These are phyloP conservation scores for Apiotrichum siamense DNA, from an alignment of 1,284 basidiomycete genomes.

Conservation along the genomic window DNA sequence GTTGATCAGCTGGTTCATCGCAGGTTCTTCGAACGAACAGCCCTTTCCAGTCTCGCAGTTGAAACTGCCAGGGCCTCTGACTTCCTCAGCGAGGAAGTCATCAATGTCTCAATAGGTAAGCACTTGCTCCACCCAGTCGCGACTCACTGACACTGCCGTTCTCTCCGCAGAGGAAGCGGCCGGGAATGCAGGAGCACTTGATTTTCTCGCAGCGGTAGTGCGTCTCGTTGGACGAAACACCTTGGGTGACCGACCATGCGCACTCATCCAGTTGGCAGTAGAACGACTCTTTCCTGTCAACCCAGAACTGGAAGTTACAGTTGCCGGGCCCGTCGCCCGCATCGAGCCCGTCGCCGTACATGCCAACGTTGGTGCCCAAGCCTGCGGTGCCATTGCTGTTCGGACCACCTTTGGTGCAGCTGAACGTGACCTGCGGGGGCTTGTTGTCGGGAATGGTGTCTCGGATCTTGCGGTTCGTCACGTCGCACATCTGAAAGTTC, in stretches of 20 bases:
- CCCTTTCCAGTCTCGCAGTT: constrained; percentile 65
- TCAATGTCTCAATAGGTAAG: constrained; percentile 64
- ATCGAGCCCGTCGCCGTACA: neutral
- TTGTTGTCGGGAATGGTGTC: constrained; percentile 75
- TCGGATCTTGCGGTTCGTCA: constrained; percentile 87
- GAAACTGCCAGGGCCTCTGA: constrained; percentile 85
- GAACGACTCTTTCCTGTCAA: constrained; percentile 86
- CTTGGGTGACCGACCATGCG: constrained; percentile 39
- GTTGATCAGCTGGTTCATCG: constrained; percentile 91
- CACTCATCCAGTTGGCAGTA: constrained; percentile 73
- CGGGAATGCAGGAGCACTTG: constrained; percentile 84
- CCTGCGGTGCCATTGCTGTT: constrained; percentile 7
- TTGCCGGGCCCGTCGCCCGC: constrained; percentile 42
- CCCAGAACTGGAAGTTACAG: constrained; percentile 97
- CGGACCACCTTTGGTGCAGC: constrained; percentile 55
- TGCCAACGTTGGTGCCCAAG: neutral
- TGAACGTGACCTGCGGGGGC: constrained; percentile 91
- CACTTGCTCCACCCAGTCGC: neutral
- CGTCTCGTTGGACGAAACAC: constrained; percentile 61
- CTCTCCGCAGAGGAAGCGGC: constrained; percentile 90
- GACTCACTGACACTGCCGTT: constrained; percentile 80
- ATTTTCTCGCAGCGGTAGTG: constrained; percentile 74
- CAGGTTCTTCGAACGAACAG: constrained; percentile 89
- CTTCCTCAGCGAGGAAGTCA: constrained; percentile 84
- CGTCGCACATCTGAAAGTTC: constrained; percentile 96